Conservation (phyloP, 2,329 filamentous ascomycete species). For the Drechslerella dactyloides region DNA sequence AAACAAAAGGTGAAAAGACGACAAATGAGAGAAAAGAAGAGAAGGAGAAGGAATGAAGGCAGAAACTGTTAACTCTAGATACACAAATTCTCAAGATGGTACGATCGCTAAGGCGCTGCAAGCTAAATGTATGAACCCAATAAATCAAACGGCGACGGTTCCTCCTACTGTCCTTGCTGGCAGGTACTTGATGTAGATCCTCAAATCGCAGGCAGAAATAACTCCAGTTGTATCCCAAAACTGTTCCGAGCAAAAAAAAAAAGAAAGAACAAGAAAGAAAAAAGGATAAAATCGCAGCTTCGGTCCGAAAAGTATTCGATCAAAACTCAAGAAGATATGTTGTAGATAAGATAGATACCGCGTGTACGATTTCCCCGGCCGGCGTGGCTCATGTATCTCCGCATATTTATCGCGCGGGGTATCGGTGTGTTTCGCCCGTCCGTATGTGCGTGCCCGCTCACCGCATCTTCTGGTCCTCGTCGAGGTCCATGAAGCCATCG, state of each 20-base stretch:
- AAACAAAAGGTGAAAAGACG: too few species aligned
- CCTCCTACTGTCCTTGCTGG: not conserved
- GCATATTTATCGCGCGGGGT: too few species aligned
- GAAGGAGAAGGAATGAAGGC: too few species aligned
- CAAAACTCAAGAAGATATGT: not conserved
- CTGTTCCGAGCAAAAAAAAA: not conserved
- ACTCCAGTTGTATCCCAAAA: constrained; percentile 13
- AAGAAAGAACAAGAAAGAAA: not conserved
- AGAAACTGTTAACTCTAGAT: not conserved
- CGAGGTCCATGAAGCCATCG: constrained; percentile 56
- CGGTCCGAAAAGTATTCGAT: not conserved
- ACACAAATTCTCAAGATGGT: not conserved
- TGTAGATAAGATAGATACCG: too few species aligned
- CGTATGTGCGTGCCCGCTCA: constrained; percentile 2
- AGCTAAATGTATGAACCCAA: constrained; percentile 9
- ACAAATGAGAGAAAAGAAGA: too few species aligned
- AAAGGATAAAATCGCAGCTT: not conserved
- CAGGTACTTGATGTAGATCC: not conserved
- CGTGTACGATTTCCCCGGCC: too few species aligned
- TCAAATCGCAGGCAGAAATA: constrained; percentile 8
- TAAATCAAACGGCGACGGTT: not conserved
- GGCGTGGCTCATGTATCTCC: too few species aligned
- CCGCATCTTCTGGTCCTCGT: constrained; percentile 18
- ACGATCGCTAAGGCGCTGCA: constrained; percentile 21
- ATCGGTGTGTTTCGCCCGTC: not conserved